Evolutionary conservation across 1,139 yeast genomes (phyloP).

Genomic region (Geotrichum histeridarum): DNA sequence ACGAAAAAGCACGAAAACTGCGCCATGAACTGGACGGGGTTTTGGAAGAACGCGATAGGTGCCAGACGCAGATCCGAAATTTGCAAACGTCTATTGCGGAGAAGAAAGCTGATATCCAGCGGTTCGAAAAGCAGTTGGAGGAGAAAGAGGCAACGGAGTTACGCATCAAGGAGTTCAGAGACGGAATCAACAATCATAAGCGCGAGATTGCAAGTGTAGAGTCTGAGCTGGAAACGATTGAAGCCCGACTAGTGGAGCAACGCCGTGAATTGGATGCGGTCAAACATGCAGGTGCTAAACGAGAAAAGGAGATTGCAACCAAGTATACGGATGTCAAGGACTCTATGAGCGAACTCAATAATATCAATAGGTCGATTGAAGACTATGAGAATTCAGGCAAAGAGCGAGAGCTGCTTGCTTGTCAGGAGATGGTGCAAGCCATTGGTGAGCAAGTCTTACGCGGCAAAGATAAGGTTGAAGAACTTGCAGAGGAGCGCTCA

Average conservation of each 20-base stretch:
- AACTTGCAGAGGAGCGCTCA: conserved; percentile 22
- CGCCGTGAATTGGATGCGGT: conserved; percentile 19
- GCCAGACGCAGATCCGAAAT: conserved; percentile 46
- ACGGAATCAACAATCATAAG: conserved; percentile 22
- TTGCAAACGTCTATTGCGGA: conserved; percentile 55
- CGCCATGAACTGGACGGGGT: conserved; percentile 46
- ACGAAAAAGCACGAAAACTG: conserved; percentile 42
- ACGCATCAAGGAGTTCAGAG: conserved; percentile 31
- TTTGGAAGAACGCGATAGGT: conserved; percentile 48
- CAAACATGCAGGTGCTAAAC: conserved; percentile 21
- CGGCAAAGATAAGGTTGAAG: conserved; percentile 24
- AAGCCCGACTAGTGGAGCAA: conserved; percentile 19
- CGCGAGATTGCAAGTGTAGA: conserved; percentile 15
- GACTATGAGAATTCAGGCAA: conserved; percentile 19
- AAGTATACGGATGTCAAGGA: conserved; percentile 18
- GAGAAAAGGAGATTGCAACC: conserved; percentile 21
- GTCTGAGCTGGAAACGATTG: conserved; percentile 19
- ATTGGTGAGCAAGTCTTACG: conserved; percentile 11
- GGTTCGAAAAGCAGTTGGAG: conserved; percentile 29
- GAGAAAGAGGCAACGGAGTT: conserved; percentile 28
- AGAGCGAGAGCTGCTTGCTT: conserved; percentile 17
- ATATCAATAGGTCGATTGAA: conserved; percentile 17
- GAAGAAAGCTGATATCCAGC: conserved; percentile 50
- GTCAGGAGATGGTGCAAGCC: conserved; percentile 21
- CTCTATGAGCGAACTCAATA: conserved; percentile 20